These are phyloP conservation scores for Conticribra weissflogii DNA, from an alignment of 108 stramenopile species.

Conservation along the genomic window DNA sequence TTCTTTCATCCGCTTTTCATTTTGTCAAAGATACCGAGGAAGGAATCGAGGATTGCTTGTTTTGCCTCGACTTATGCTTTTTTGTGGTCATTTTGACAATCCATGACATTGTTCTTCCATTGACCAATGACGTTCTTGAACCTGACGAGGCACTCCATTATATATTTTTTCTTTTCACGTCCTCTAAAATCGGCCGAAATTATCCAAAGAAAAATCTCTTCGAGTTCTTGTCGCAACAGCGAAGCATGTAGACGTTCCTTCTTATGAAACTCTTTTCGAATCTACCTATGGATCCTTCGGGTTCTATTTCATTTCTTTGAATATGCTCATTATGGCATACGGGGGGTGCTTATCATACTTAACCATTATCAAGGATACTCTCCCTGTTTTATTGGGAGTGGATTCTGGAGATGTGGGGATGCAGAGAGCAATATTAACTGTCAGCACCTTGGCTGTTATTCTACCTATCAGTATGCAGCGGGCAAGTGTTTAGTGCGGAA, in stretches of 20 bases:
- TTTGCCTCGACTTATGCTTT: too few species aligned
- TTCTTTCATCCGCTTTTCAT: too few species aligned
- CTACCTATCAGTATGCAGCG: constrained; percentile 75
- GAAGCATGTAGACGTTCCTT: constrained; percentile 74
- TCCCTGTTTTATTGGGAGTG: constrained; percentile 68
- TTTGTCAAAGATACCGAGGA: too few species aligned
- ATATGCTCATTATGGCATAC: constrained; percentile 86
- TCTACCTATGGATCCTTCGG: constrained; percentile 55
- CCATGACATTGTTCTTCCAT: not conserved
- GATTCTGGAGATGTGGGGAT: constrained; percentile 45
- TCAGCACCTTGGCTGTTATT: constrained; percentile 65
- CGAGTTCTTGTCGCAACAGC: constrained; percentile 75
- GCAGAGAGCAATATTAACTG: constrained; percentile 56
- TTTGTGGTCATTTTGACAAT: too few species aligned
- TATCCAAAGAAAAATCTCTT: constrained; percentile 69
- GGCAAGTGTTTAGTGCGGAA: constrained; percentile 22
- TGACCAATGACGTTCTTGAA: too few species aligned
- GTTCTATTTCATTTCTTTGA: constrained; percentile 64
- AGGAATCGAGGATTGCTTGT: too few species aligned
- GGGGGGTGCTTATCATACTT: constrained; percentile 85
- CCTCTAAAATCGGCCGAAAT: not conserved
- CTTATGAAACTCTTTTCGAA: constrained; percentile 49
- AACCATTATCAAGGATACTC: constrained; percentile 86
- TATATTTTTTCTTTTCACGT: too few species aligned
- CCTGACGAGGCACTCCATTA: too few species aligned